Percentiles rank a stretch among this genome's conserved stretches.
Evolutionary conservation across 2,329 filamentous ascomycete genomes (phyloP).

Genomic region (Colletotrichum sp.): DNA sequence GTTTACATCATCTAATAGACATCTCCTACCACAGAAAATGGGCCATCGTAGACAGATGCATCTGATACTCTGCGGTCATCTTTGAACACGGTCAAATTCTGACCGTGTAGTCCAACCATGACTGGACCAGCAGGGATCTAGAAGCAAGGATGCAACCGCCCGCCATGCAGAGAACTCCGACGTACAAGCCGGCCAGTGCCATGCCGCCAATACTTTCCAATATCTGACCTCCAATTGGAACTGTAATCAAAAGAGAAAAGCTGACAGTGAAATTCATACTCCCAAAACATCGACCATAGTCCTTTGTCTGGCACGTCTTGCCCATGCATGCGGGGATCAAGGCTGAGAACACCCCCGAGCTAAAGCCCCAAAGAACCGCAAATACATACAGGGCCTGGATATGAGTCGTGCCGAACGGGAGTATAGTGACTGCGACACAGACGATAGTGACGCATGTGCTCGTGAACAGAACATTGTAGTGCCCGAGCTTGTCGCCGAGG

Average conservation of each 20-base stretch:
- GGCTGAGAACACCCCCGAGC: constrained; percentile 39
- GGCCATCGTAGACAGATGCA: no score
- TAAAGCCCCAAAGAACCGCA: constrained; percentile 51
- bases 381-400: constrained; percentile 46
- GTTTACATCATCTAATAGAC: no score
- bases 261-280: constrained; percentile 51
- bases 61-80: no score
- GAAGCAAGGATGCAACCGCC: background rate
- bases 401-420: constrained; percentile 46
- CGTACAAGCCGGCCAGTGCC: constrained; percentile 49
- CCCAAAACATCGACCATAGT: constrained; percentile 36
- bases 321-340: constrained; percentile 49
- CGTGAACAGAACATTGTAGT: constrained; percentile 48
- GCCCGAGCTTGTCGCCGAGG: constrained; percentile 44
- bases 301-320: constrained; percentile 48
- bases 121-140: background rate
- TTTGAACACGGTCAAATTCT: no score
- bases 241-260: constrained; percentile 48
- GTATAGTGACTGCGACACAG: constrained; percentile 45
- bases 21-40: no score
- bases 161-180: constrained; percentile 24
- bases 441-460: constrained; percentile 22
- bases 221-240: constrained; percentile 49
- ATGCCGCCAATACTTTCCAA: constrained; percentile 47
- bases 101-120: rapidly evolving